phyloP scores from a whole-genome alignment of 2,329 filamentous ascomycete genomes.

The Penicillium sp. region DNA sequence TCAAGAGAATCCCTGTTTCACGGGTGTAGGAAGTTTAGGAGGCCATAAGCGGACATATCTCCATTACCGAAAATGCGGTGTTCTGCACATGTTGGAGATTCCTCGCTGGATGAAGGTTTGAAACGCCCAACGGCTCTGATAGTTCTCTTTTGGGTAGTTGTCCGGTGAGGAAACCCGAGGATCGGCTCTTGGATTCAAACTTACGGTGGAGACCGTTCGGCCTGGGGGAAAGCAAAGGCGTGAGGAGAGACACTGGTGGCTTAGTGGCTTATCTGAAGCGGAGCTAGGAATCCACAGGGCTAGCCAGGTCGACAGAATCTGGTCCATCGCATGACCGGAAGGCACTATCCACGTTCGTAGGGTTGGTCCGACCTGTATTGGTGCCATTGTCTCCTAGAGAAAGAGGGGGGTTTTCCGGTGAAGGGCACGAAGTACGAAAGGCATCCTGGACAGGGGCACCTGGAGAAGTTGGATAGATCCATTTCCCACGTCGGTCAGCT shows the following conservation, averaged over 20 bases:
- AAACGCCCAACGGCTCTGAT: conserved; percentile 19
- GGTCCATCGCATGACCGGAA: conserved; percentile 2
- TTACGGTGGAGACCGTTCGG: background rate
- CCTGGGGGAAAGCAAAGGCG: background rate
- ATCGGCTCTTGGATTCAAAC: conserved; percentile 9
- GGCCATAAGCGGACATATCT: background rate
- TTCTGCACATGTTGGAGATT: background rate
- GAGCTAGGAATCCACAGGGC: conserved; percentile 1
- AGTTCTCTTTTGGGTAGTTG: conserved; percentile 10
- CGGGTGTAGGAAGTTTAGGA: background rate
- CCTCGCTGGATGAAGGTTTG: conserved; percentile 8
- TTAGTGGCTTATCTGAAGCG: background rate
- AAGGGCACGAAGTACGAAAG: background rate
- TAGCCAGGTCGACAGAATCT: background rate
- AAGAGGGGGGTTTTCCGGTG: background rate
- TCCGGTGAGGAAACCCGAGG: conserved; percentile 11
- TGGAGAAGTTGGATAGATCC: background rate
- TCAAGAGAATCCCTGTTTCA: background rate
- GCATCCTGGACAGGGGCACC: too few species aligned
- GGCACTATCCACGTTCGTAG: background rate
- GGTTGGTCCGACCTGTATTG: background rate
- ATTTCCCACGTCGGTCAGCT: background rate
- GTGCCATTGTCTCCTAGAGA: too few species aligned
- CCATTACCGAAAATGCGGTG: background rate
- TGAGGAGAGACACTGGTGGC: background rate